A percentile compares a stretch with the other conserved stretches of the same genome.
These are phyloP conservation scores for Nannizzia gypsea DNA, from an alignment of 2,329 filamentous ascomycete species.

Conservation along the genomic window DNA sequence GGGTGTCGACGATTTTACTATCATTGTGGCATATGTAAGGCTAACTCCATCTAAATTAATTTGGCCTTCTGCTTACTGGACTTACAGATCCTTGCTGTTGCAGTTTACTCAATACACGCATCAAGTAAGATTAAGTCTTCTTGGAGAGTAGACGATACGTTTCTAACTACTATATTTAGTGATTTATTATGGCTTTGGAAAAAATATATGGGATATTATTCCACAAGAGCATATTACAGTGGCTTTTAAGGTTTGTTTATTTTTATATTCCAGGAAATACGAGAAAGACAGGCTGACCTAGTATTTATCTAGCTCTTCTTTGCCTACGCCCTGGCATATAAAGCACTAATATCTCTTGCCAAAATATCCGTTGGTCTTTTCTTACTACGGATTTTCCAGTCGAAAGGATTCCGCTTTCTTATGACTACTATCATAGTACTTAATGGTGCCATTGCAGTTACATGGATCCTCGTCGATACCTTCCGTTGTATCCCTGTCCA, in stretches of 20 bases:
- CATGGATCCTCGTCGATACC: slow-evolving; percentile 15
- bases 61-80: not conserved
- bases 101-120: not conserved
- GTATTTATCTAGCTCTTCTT: slow-evolving; percentile 11
- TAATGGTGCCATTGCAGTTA: slow-evolving; percentile 16
- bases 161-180: not conserved
- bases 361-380: slow-evolving; percentile 20
- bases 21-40: not conserved
- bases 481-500: slow-evolving; percentile 17
- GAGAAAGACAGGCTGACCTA: not conserved
- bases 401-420: slow-evolving; percentile 13
- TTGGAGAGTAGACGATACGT: not conserved
- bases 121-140: not conserved
- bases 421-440: slow-evolving; percentile 16
- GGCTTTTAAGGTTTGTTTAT: slow-evolving; percentile 12
- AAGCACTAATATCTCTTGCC: slow-evolving; percentile 17
- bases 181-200: slow-evolving; percentile 14
- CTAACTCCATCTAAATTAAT: not conserved
- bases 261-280: not conserved
- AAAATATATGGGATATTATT: slow-evolving; percentile 16
- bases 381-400: slow-evolving; percentile 18
- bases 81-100: not conserved
- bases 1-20: not conserved
- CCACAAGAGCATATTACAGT: slow-evolving; percentile 16
- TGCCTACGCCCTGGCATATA: slow-evolving; percentile 16